Conservation (phyloP, 192 early-diverging fungal genomes). For the Backusella tuberculispora region DNA sequence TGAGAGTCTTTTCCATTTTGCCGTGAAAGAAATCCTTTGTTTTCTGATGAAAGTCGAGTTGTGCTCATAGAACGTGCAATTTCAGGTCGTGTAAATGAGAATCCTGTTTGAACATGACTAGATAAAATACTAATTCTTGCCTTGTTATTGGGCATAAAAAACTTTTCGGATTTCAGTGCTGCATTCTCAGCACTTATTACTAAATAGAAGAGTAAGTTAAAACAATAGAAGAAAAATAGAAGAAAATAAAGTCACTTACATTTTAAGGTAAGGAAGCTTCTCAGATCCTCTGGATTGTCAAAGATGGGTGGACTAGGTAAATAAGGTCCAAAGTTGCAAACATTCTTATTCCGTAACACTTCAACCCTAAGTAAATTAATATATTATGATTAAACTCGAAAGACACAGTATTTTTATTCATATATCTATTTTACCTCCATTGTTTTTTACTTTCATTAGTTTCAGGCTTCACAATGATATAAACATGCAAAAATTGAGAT, state of each 20-base stretch:
- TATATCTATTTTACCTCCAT: constrained; percentile 39
- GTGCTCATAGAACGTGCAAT: constrained; percentile 10
- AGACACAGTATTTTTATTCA: not conserved
- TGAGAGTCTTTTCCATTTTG: constrained; percentile 1
- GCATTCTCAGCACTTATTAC: constrained; percentile 61
- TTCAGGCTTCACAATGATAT: constrained; percentile 48
- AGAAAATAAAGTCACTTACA: constrained; percentile 22
- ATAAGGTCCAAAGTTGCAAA: constrained; percentile 54
- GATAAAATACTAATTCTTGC: constrained; percentile 47
- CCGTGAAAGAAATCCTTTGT: not conserved
- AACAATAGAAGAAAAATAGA: not conserved
- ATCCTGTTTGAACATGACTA: constrained; percentile 13
- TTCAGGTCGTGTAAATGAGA: not conserved
- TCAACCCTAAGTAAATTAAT: constrained; percentile 36
- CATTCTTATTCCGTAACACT: constrained; percentile 46
- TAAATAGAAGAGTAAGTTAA: constrained; percentile 22
- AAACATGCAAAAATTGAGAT: constrained; percentile 62
- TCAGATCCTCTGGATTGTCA: constrained; percentile 38
- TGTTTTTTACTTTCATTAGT: constrained; percentile 13
- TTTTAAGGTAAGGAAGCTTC: constrained; percentile 43
- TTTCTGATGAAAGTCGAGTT: not conserved
- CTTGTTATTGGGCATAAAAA: constrained; percentile 49
- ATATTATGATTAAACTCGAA: not conserved
- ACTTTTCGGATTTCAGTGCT: constrained; percentile 53
- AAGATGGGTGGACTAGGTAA: constrained; percentile 55